Evolutionary conservation across 257 asterid species (phyloP), one percentile per base, ranked within the genome.

Genomic region (Primulina huaijiensis): DNA sequence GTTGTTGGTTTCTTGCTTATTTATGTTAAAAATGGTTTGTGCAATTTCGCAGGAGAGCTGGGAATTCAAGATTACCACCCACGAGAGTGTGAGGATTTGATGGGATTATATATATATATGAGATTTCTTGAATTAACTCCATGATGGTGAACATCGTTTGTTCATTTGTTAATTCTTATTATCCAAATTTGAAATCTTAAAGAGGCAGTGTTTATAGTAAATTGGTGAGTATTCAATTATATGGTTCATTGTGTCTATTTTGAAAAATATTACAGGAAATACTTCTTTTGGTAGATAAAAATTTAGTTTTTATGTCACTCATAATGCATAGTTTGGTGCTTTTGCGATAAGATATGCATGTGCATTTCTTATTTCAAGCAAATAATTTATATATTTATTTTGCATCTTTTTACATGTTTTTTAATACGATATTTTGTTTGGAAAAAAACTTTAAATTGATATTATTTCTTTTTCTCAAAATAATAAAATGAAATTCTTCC

Each of bases 41-140:
- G 23, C 50, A 43, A 63, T 73, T 57, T 46, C 70, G 52, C 73
- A 84, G 86, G 79, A 78, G 72, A 73, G 77, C 73, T 16, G 75
- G 86, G 37, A 63, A 73, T 40, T 67, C 72, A 9, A 72, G 76
- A 60, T 67, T 53, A 67, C 78, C 78, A 61, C 71, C 71, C 0
- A 58, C 64, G 17, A 38, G 78, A 70, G 78, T 35, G 40, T 33
- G 12, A 16, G 56, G n/a, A 43, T 43, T 43, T 43, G 53, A 43
- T 43, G 53, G 53, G 53, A 43, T 43, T 43, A 38, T 38, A 34
- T 38, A 38, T 38, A 38, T 38, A 38, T 9, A 21, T 21, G 23
- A 21, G 23, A 21, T 23, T 23, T 23, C 25, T 23, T 23, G 25
- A 1, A 23, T 23, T 23, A 23, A 23, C 25, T 23, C 25, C 25